Conservation (phyloP, 2,329 filamentous ascomycete species). For the Penicillium sp. region DNA sequence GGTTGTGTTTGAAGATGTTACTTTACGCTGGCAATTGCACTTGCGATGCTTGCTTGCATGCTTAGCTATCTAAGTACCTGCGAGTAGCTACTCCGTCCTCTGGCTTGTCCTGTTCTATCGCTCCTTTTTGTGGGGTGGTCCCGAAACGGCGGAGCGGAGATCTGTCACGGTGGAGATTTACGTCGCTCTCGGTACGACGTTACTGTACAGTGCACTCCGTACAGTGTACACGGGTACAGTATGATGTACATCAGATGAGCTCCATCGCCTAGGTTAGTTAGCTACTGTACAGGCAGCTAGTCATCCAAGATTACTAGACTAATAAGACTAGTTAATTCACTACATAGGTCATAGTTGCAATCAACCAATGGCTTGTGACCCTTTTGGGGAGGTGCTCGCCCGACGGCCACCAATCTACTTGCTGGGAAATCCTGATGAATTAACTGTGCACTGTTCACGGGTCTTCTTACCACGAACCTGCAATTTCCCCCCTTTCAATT, state of each 20-base stretch:
- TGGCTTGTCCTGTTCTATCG: not conserved
- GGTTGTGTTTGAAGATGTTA: not conserved
- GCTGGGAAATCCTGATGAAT: too few species aligned
- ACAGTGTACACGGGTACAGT: not conserved
- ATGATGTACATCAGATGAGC: not conserved
- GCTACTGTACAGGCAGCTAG: not conserved
- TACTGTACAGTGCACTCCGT: not conserved
- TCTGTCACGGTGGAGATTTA: conserved; percentile 6
- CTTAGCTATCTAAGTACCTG: not conserved
- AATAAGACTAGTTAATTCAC: not conserved
- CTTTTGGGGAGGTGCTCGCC: not conserved
- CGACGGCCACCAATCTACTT: not conserved
- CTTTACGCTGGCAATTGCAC: not conserved
- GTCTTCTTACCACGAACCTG: too few species aligned
- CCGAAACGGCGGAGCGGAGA: conserved; percentile 16
- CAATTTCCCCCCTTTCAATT: too few species aligned
- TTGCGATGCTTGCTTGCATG: not conserved
- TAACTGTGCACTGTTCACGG: too few species aligned
- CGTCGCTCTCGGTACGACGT: not conserved
- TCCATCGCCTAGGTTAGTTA: not conserved
- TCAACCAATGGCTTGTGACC: not conserved
- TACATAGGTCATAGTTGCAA: too few species aligned
- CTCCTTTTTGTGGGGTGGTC: not conserved
- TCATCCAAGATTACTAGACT: not conserved
- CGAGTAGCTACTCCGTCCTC: not conserved